Evolutionary conservation across 805 yeast species (phyloP), one percentile per base, ranked within the genome.

Genomic region (Cyberlindnera maclurae): DNA sequence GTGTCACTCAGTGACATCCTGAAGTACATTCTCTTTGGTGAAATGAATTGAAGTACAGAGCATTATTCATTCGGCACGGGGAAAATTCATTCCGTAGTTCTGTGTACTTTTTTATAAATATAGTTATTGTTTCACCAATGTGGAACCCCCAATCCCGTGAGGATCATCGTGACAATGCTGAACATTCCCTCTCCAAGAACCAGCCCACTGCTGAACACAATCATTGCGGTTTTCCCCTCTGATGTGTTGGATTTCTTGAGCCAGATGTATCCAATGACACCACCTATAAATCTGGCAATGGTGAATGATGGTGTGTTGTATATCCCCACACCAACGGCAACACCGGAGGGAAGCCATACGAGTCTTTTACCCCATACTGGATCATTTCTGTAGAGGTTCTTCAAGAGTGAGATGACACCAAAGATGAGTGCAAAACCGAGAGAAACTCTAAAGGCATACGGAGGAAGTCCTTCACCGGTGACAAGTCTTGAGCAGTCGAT

Each of bases 261-360:
- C 87, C 89, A 77, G 47, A 63, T 45, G 53, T 73, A 72, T 1
- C 88, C 74, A 26, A 77, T 53, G 3, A 83, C 49, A 3, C 98
- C 98, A 9, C 98, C 98, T 16, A 87, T 44, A 56, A 93, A 90
- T 50, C 98, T 69, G 2, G 97, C 97, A 33, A 90, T 66, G 0
- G 97, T 93, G 62, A 90, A 93, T 34, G 87, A 80, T 3, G 98
- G 97, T 0, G 89, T 72, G 58, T 93, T 93, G 60, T 90, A 93
- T 44, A 90, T 87, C 13, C 98, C 97, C 37, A 90, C 83, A 2
- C 98, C 98, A 13, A 89, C 96, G 3, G 98, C 97, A 20, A 93
- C 94, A 11, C 98, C 98, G 16, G 87, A 80, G 1, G 98, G 98
- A 20, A 90, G 62, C 63, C 72, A 85, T 2, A 69, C 62, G 41